Base-by-base conservation (phyloP, 495 filamentous ascomycete species). In the Xylaria palmicola region DNA sequence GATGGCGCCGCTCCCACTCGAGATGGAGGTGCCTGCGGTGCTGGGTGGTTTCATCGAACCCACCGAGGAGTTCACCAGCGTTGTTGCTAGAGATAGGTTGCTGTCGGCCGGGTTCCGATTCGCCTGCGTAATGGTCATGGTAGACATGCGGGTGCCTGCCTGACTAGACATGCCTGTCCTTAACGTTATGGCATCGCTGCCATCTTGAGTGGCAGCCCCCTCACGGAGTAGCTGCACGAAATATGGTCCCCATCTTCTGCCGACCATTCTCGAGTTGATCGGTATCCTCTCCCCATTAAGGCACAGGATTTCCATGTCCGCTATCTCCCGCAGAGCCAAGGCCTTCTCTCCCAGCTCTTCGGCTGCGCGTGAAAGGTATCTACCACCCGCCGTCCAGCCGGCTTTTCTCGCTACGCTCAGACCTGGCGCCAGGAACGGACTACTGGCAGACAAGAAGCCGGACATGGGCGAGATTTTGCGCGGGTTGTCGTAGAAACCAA, bases 281-380 rank as follows among this genome's bases (percentile, higher is more conserved):
- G 95, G 91, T 60, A 98, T 90, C 2, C 91, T 85, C 70, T 98
- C 94, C 29, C 93, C 93, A 4, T 87, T 87, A 34, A 97, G 85
- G 32, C 92, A 91, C 24, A 98, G 77, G 39, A 98, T 86, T 68
- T 98, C 94, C 94, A 98, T 98, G 62, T 98, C 94, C n/a, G 92
- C 85, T 64, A 98, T 77, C 69, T 97, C 94, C 20, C 87, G 85
- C 66, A 96, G 75, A 10, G 79, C 82, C 43, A 96, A 80, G 0
- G 91, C 89, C 65, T 89, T 82, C 62, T 86, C 84, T n/a, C 94
- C 94, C 2, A 98, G 79, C 29, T 96, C 91, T 54, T 92, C 86
- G 0, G 94, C 91, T 9, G 89, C 87, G 6, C 79, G 76, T 15
- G 87, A 89, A 65, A 82, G 79, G 6, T 68, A 74, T 34, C 91